Evolutionary conservation across 169 alveolate species (phyloP).

Genomic region (Gregarina niphandrodes): DNA sequence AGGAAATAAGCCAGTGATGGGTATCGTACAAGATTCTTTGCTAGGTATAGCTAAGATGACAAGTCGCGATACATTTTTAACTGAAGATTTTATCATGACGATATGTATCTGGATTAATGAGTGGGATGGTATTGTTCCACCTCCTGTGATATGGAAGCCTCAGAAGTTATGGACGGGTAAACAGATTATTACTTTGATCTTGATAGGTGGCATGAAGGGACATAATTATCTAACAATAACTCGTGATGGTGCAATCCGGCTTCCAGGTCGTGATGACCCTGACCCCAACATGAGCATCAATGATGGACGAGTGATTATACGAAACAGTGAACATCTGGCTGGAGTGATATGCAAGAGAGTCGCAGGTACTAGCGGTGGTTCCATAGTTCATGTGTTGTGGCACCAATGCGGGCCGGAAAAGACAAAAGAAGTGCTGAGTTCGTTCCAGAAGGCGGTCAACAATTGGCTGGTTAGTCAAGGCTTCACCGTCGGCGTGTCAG

Average conservation of each 20-base stretch:
- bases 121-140: constrained; percentile 86
- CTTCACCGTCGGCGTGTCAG: constrained; percentile 93
- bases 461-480: constrained; percentile 86
- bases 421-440: constrained; percentile 74
- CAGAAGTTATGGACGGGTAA: constrained; percentile 96
- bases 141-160: constrained; percentile 90
- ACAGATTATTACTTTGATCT: constrained; percentile 79
- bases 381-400: constrained; percentile 87
- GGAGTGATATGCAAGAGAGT: constrained; percentile 87
- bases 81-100: constrained; percentile 67
- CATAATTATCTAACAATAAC: neutral
- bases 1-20: constrained; percentile 99
- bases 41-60: constrained; percentile 79
- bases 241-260: neutral
- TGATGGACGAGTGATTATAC: constrained; percentile 52
- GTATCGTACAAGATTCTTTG: constrained; percentile 95
- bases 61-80: constrained; percentile 77
- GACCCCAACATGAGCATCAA: neutral
- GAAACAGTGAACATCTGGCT: constrained; percentile 77
- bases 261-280: constrained; percentile 2
- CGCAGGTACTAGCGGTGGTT: constrained; percentile 91
- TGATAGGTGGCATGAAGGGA: constrained; percentile 24
- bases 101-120: constrained; percentile 82
- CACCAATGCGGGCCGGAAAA: constrained; percentile 89
- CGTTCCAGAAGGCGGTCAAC: constrained; percentile 77